A percentile compares a stretch with the other conserved stretches of the same genome.
Evolutionary conservation across 2,329 filamentous ascomycete genomes (phyloP).

Genomic region (Penicillium sp.): DNA sequence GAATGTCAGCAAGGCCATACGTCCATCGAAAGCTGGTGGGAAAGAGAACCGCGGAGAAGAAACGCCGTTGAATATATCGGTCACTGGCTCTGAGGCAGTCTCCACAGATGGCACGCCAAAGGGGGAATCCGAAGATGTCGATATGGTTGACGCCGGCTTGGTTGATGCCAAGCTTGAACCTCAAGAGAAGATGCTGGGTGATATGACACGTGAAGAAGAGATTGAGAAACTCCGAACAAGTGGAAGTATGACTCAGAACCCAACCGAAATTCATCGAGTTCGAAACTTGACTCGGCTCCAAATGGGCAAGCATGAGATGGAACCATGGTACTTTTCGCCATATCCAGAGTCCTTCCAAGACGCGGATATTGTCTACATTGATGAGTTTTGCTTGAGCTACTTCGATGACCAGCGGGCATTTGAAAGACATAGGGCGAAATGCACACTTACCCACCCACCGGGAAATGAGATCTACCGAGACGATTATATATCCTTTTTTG

Average conservation of each 20-base stretch:
- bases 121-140: constrained; percentile 37
- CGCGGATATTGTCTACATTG: constrained; percentile 88
- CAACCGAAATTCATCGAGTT: constrained; percentile 91
- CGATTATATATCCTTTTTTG: constrained; percentile 87
- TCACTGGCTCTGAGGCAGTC: constrained; percentile 32
- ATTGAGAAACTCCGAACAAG: constrained; percentile 93
- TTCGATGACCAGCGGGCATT: constrained; percentile 82
- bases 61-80: constrained; percentile 29
- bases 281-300: constrained; percentile 92
- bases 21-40: constrained; percentile 55
- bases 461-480: constrained; percentile 98
- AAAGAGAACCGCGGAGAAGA: constrained; percentile 57
- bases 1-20: constrained; percentile 44
- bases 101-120: constrained; percentile 39
- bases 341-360: constrained; percentile 88
- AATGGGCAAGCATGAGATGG: constrained; percentile 86
- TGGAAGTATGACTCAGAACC: constrained; percentile 98
- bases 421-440: constrained; percentile 80
- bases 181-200: constrained; percentile 36
- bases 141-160: constrained; percentile 39
- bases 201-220: constrained; percentile 71
- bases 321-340: constrained; percentile 98
- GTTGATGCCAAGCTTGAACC: constrained; percentile 28
- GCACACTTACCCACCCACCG: constrained; percentile 83
- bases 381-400: constrained; percentile 94